Evolutionary conservation across 129 eudicot genomes (phyloP), one percentile per base, ranked within the genome.

Genomic region (Deinandra increscens): DNA sequence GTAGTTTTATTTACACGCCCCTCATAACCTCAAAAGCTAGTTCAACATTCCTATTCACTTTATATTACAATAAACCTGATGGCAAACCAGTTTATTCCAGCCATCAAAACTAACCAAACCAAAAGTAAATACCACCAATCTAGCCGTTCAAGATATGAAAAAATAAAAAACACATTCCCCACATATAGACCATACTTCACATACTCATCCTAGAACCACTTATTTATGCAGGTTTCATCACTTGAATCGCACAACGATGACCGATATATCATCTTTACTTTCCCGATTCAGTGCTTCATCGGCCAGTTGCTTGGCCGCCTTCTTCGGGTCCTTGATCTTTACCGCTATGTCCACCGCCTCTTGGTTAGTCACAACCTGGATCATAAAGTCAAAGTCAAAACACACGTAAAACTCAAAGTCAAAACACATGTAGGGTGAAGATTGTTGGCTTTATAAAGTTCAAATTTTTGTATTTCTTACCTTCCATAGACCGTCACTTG

Each of bases 401-500:
- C 17, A 54, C 38, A 38, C 60, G 8, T 20, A 54, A 20, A 18
- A 74, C 19, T 45, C 6, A 68, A 41, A 61, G 69, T 59, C 66
- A 10, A 50, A 1, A 66, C 10, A 20, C 13, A 17, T 67, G 44
- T 34, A 46, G 4, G 20, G 43, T 17, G 13, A 62, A 41, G 12
- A 15, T 37, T 53, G 26, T 54, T 29, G 45, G 64, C 58, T 65
- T 51, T 15, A 41, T 29, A 9, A 64, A 51, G 72, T 64, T 41
- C 29, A 65, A 64, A n/a, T n/a, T 49, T 59, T 22, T 3, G 22
- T n/a, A 6, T 65, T 38, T 51, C 3, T 58, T 66, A 90, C 97
- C 97, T 90, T 90, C 97, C 94, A 90, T 71, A 90, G 8, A 54
- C 97, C 97, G 13, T 90, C 91, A 49, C 97, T 90, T 22, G 91